Base-by-base conservation (phyloP, 768 basidiomycete species). In the Lentinula sp. region DNA sequence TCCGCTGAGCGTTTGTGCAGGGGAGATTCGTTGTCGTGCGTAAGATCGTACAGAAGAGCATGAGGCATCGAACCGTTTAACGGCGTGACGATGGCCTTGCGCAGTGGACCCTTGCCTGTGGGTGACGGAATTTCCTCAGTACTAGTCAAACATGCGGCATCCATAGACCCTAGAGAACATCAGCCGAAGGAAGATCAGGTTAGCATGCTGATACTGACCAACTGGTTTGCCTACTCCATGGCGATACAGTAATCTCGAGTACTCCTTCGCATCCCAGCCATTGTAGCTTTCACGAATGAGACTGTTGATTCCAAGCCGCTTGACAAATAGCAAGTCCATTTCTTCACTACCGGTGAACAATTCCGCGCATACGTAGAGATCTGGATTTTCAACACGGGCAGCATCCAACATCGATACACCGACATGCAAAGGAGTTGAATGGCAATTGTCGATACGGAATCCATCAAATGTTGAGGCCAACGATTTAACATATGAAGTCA, bases 401-500 rank as follows among this genome's bases (percentile, higher is more conserved):
- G 87, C 86, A 70, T 99, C 97, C 39, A 99, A 86, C 78, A 99
- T 87, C 49, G 80, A 78, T n/a, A 88, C 88, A n/a, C 97, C 97
- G n/a, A 98, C 94, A 65, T 93, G 86, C 37, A 98, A 75, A 13
- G 97, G 97, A 0, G 97, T 99, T 3, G 96, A 98, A 74, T 99
- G 96, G 64, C 94, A 97, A 70, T 99, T 99, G 75, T 99, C 97
- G 67, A 99, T 89, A 32, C 97, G 85, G 82, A 99, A 99, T 9
- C 97, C 97, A 62, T 98, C 90, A 70, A 98, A 99, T 7, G 83
- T 82, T 42, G 75, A 76, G 0, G 96, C 97, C 31, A 98, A 87
- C 8, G 80, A 79, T 53, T 80, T 81, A 60, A 95, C 91, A 66
- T 99, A 98, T 57, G 78, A 75, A 10, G 81, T 87, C 86, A 98